Conservation (phyloP, 2,329 filamentous ascomycete genomes). For the Trichothecium roseum region DNA sequence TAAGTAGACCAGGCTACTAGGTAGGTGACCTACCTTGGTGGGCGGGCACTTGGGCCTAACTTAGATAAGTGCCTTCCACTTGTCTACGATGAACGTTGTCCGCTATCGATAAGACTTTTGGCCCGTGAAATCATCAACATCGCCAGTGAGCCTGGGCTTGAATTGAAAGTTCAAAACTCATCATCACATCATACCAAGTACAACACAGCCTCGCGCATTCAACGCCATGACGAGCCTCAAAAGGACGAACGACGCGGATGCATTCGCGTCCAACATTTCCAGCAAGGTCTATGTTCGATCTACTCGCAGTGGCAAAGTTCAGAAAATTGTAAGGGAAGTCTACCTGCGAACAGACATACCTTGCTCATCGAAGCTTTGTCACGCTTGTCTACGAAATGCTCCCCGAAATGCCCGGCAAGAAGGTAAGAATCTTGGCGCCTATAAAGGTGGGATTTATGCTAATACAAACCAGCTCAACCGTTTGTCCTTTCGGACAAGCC, state of each 20-base stretch:
- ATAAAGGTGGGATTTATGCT: not conserved
- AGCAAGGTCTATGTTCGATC: conserved; percentile 95
- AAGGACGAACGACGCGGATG: conserved; percentile 40
- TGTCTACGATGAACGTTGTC: not conserved
- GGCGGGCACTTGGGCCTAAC: too few species aligned
- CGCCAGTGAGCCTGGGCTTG: too few species aligned
- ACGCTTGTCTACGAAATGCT: conserved; percentile 60
- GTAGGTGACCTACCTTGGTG: too few species aligned
- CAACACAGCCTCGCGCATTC: too few species aligned
- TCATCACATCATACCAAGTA: too few species aligned
- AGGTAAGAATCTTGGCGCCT: conserved; percentile 36
- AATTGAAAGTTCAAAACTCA: too few species aligned
- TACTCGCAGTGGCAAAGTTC: conserved; percentile 90
- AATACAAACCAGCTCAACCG: conserved; percentile 49
- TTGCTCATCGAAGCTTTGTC: conserved; percentile 86
- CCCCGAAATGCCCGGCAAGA: conserved; percentile 71
- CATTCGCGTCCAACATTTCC: conserved; percentile 63
- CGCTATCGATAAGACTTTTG: conserved; percentile 1
- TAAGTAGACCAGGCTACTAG: too few species aligned
- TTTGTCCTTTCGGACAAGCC: conserved; percentile 87
- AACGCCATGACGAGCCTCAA: conserved; percentile 52
- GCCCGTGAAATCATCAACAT: too few species aligned
- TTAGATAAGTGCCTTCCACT: too few species aligned
- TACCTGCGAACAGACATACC: conserved; percentile 96
- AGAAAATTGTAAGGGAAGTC: conserved; percentile 95